These are phyloP conservation scores for Piper betle DNA, from an alignment of 164 flowering plant species.

Conservation along the genomic window DNA sequence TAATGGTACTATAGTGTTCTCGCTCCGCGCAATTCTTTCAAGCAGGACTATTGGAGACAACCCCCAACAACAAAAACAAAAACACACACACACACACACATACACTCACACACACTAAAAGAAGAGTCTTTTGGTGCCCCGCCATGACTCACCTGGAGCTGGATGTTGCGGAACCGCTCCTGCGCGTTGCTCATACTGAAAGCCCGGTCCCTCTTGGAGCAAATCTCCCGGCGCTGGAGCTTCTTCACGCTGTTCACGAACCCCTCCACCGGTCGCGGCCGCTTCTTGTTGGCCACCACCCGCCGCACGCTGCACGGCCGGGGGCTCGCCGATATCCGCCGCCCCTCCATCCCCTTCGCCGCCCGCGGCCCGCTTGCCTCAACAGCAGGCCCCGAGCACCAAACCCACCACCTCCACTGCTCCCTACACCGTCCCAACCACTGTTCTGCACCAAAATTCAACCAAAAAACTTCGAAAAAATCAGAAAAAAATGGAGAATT, in stretches of 20 bases:
- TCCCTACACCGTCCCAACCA: too few relatives aligned
- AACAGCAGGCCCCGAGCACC: background rate
- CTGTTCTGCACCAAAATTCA: too few relatives aligned
- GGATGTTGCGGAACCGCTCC: slow-evolving; percentile 76
- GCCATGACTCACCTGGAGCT: slow-evolving; percentile 32
- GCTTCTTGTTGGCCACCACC: slow-evolving; percentile 58
- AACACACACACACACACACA: too few relatives aligned
- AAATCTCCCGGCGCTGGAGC: slow-evolving; percentile 87
- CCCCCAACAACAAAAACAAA: too few relatives aligned
- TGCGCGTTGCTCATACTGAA: slow-evolving; percentile 76
- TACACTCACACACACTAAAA: background rate
- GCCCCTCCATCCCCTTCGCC: slow-evolving; percentile 35
- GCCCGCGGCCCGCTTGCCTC: background rate
- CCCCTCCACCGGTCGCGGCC: slow-evolving; percentile 49
- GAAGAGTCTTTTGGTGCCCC: background rate
- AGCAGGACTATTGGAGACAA: too few relatives aligned
- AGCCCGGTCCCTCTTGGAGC: slow-evolving; percentile 63
- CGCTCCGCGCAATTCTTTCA: too few relatives aligned
- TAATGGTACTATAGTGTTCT: too few relatives aligned
- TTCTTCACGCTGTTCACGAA: slow-evolving; percentile 90
- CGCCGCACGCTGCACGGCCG: slow-evolving; percentile 68
- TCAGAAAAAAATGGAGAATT: too few relatives aligned
- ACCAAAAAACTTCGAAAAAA: too few relatives aligned
- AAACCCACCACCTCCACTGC: background rate
- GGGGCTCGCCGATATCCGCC: slow-evolving; percentile 65